Evolutionary conservation across 2,329 filamentous ascomycete genomes (phyloP).

Genomic region (Fusarium siculi): DNA sequence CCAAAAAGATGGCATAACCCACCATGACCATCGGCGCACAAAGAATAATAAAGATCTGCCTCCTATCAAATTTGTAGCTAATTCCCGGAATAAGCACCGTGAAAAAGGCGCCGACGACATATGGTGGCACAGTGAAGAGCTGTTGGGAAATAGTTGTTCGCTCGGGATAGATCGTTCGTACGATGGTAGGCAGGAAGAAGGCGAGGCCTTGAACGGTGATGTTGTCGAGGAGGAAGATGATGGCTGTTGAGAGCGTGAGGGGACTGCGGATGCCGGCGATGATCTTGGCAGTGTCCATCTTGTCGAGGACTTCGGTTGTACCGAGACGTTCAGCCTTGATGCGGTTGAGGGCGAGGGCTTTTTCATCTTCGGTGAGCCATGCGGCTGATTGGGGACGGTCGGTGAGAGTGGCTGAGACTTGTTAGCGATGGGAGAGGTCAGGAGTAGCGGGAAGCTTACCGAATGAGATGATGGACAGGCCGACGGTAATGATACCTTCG

Average conservation of each 20-base stretch:
- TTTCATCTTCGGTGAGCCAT: slow-evolving; percentile 73
- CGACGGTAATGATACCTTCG: slow-evolving; percentile 71
- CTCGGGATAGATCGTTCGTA: slow-evolving; percentile 72
- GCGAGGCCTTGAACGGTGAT: slow-evolving; percentile 78
- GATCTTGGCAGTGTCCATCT: slow-evolving; percentile 68
- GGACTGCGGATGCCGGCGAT: slow-evolving; percentile 72
- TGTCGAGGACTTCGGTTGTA: slow-evolving; percentile 66
- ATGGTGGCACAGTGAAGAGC: slow-evolving; percentile 76
- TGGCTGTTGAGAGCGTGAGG: slow-evolving; percentile 58
- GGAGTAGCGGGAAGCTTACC: not conserved
- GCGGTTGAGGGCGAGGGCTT: slow-evolving; percentile 69
- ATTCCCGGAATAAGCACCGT: slow-evolving; percentile 69
- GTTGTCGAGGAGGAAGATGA: slow-evolving; percentile 73
- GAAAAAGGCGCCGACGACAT: slow-evolving; percentile 75
- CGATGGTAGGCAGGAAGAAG: slow-evolving; percentile 78
- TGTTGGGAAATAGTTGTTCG: slow-evolving; percentile 69
- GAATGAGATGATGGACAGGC: slow-evolving; percentile 60
- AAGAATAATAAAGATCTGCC: slow-evolving; percentile 69
- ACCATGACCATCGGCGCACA: slow-evolving; percentile 72
- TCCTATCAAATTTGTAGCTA: slow-evolving; percentile 68
- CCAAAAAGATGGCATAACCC: slow-evolving; percentile 78
- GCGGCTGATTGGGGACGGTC: slow-evolving; percentile 72
- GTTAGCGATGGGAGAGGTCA: not conserved
- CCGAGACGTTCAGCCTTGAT: slow-evolving; percentile 68
- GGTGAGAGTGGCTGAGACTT: slow-evolving; percentile 64